Conservation (phyloP, 768 basidiomycete genomes). For the Dictyophora rubrovolvata region DNA sequence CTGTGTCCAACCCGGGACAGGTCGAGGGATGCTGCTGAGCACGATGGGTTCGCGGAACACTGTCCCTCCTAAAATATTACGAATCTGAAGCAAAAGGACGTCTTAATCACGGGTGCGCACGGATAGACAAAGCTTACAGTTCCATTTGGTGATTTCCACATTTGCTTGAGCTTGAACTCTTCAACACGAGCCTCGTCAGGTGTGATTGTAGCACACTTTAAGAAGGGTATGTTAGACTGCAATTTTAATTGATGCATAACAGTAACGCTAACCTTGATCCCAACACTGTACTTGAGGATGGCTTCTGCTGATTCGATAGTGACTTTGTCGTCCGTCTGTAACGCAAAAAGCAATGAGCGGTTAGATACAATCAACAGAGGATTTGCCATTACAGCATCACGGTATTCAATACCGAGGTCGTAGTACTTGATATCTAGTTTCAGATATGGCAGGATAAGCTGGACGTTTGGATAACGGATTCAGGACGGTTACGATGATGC, state of each 20-base stretch:
- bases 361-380: background rate
- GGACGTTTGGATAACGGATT: background rate
- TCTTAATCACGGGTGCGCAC: too few relatives aligned
- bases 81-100: conserved; percentile 43
- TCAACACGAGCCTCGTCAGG: conserved; percentile 94
- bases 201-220: conserved; percentile 88
- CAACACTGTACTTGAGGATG: conserved; percentile 88
- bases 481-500: background rate
- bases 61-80: conserved; percentile 96
- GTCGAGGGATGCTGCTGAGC: conserved; percentile 79
- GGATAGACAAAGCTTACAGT: conserved; percentile 42
- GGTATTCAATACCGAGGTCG: conserved; percentile 90
- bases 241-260: background rate
- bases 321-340: conserved; percentile 84
- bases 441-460: conserved; percentile 94
- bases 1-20: conserved; percentile 93
- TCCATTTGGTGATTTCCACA: conserved; percentile 98
- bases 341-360: background rate
- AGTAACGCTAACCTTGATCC: conserved; percentile 53
- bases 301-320: conserved; percentile 92
- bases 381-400: conserved; percentile 53
- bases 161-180: conserved; percentile 97
- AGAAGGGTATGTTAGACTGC: background rate
- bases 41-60: conserved; percentile 99
- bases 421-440: conserved; percentile 97